Percentiles rank a stretch among this genome's conserved stretches.
Conservation (phyloP, 257 asterid genomes). For the Gentiana macrophylla region DNA sequence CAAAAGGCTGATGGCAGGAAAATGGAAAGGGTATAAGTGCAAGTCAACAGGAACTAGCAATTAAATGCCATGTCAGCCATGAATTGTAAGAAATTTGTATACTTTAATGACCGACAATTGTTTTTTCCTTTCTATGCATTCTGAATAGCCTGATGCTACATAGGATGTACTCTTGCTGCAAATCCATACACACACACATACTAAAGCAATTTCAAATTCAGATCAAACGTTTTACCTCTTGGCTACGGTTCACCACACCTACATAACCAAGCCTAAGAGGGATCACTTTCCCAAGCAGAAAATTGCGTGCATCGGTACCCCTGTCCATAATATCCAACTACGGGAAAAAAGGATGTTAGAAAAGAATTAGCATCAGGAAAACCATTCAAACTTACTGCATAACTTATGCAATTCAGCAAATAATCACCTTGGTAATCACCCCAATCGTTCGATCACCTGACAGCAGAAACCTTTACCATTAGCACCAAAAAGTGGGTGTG, state of each 20-base stretch:
- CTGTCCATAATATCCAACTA: constrained; percentile 99
- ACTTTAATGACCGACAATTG: too few relatives aligned
- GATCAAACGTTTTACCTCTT: constrained; percentile 49
- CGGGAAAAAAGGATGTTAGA: constrained; percentile 17
- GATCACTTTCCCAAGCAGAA: constrained; percentile 89
- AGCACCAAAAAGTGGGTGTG: constrained; percentile 5
- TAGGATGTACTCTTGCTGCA: too few relatives aligned
- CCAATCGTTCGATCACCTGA: constrained; percentile 95
- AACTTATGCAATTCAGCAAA: not conserved
- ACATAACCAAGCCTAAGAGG: constrained; percentile 96
- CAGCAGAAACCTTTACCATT: constrained; percentile 12
- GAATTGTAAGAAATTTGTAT: too few relatives aligned
- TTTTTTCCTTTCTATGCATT: too few relatives aligned
- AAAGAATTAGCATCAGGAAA: not conserved
- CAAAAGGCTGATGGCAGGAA: too few relatives aligned
- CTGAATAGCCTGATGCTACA: too few relatives aligned
- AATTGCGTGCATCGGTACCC: constrained; percentile 91
- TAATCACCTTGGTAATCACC: constrained; percentile 74
- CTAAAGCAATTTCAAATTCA: too few relatives aligned
- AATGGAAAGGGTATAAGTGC: too few relatives aligned
- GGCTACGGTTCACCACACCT: constrained; percentile 97
- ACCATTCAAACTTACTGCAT: not conserved
- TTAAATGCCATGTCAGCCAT: too few relatives aligned
- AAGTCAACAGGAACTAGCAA: too few relatives aligned
- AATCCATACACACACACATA: too few relatives aligned